Percentiles rank a stretch among this genome's conserved stretches.
Conservation (phyloP, 345 rosid genomes). For the Populus tremula region DNA sequence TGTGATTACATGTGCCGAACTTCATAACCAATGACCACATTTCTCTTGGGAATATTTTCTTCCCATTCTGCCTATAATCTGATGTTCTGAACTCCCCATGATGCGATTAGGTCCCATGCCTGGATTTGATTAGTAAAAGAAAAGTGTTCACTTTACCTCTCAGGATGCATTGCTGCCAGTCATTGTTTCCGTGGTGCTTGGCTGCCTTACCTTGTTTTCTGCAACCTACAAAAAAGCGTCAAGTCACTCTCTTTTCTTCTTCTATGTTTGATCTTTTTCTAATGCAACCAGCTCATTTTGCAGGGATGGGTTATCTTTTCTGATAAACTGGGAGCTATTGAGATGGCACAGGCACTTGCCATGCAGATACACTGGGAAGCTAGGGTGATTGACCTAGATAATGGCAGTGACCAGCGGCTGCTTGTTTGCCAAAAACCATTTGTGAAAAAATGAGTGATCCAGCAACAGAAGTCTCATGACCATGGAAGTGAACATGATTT, state of each 20-base stretch:
- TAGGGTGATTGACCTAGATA: slow-evolving; percentile 88
- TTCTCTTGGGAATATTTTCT: not conserved
- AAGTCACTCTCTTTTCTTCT: not conserved
- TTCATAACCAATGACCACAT: not conserved
- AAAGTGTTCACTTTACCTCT: not conserved
- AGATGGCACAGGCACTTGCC: slow-evolving; percentile 73
- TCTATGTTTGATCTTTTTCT: not conserved
- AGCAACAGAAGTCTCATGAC: slow-evolving; percentile 16
- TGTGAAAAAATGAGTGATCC: slow-evolving; percentile 57
- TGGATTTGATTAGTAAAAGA: not conserved
- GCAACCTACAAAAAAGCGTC: not conserved
- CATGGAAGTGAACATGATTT: slow-evolving; percentile 29
- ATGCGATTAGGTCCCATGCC: no score
- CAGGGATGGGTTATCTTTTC: slow-evolving; percentile 92
- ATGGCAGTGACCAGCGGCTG: slow-evolving; percentile 90
- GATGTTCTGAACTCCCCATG: not conserved
- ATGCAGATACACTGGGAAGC: slow-evolving; percentile 96
- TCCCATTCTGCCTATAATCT: not conserved
- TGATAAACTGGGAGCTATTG: slow-evolving; percentile 73
- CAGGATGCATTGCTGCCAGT: not conserved
- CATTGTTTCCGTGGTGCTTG: not conserved
- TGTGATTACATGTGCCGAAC: not conserved
- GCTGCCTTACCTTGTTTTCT: not conserved
- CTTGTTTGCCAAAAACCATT: slow-evolving; percentile 96
- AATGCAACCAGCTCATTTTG: slow-evolving; percentile 7